Evolutionary conservation across 225 moss, liverwort and hornwort genomes (phyloP).

Genomic region (Pleurozium schreberi): DNA sequence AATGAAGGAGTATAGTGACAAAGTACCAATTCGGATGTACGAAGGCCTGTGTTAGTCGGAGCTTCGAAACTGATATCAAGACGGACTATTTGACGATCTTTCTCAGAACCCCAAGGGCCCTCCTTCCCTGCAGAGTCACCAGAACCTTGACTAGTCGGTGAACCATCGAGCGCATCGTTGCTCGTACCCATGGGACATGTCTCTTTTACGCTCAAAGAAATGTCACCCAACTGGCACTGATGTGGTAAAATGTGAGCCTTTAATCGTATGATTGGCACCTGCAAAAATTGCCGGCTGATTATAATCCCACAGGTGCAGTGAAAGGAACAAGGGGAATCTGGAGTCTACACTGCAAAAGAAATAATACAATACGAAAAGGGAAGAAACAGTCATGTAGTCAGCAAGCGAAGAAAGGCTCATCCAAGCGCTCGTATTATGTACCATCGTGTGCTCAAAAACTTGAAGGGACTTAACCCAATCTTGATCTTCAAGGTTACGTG

Average conservation of each 20-base stretch:
- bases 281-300: neutral
- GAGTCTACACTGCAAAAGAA: neutral
- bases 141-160: slow-evolving; percentile 34
- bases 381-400: neutral
- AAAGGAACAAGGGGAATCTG: neutral
- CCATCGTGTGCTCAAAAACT: slow-evolving; percentile 77
- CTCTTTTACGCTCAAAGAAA: slow-evolving; percentile 45
- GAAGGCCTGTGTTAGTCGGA: slow-evolving; percentile 69
- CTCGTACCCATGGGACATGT: slow-evolving; percentile 35
- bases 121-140: slow-evolving; percentile 24
- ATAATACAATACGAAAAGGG: neutral
- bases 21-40: slow-evolving; percentile 72
- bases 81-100: slow-evolving; percentile 68
- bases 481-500: slow-evolving; percentile 80
- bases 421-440: neutral
- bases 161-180: slow-evolving; percentile 30
- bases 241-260: slow-evolving; percentile 75
- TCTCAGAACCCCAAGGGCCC: slow-evolving; percentile 76
- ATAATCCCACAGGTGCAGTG: neutral
- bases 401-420: neutral
- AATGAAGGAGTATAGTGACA: neutral
- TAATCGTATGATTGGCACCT: slow-evolving; percentile 84
- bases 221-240: slow-evolving; percentile 73
- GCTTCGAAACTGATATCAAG: slow-evolving; percentile 94
- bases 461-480: slow-evolving; percentile 91